These are phyloP conservation scores for Blepharisma japonicum DNA, from an alignment of 73 alveolate species.

Conservation along the genomic window DNA sequence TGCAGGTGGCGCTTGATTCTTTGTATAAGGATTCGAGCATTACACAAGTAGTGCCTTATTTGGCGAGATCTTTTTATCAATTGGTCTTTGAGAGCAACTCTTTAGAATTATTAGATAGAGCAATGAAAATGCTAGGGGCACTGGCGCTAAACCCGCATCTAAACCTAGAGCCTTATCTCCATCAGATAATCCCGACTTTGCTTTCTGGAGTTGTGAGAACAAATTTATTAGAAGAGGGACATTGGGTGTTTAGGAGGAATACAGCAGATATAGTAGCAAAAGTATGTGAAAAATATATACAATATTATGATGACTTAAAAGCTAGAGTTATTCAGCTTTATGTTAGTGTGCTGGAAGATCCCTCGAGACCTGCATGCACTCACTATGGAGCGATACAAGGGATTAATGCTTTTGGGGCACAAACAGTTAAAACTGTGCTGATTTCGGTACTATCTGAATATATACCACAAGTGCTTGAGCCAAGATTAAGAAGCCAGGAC, in stretches of 20 bases:
- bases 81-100: not conserved
- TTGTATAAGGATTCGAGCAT: slow-evolving; percentile 4
- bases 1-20: not conserved
- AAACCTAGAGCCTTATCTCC: slow-evolving; percentile 13
- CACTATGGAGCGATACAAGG: slow-evolving; percentile 27
- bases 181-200: slow-evolving; percentile 14
- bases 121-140: slow-evolving; percentile 7
- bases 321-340: slow-evolving; percentile 1
- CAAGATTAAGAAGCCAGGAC: not conserved
- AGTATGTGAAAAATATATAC: not conserved
- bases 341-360: slow-evolving; percentile 8
- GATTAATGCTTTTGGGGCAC: slow-evolving; percentile 22
- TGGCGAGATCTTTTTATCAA: not conserved
- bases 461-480: not conserved
- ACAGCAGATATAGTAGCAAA: slow-evolving; percentile 19
- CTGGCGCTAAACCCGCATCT: not conserved
- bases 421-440: not conserved
- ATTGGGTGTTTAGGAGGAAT: slow-evolving; percentile 2
- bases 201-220: slow-evolving; percentile 9
- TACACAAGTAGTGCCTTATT: not conserved
- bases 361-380: not conserved
- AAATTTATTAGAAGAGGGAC: not conserved
- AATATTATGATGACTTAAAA: slow-evolving; percentile 21
- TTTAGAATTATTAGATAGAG: not conserved
- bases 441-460: not conserved